phyloP scores from a whole-genome alignment of 2,329 filamentous ascomycete genomes.

The Chrysoporthe austroafricana region DNA sequence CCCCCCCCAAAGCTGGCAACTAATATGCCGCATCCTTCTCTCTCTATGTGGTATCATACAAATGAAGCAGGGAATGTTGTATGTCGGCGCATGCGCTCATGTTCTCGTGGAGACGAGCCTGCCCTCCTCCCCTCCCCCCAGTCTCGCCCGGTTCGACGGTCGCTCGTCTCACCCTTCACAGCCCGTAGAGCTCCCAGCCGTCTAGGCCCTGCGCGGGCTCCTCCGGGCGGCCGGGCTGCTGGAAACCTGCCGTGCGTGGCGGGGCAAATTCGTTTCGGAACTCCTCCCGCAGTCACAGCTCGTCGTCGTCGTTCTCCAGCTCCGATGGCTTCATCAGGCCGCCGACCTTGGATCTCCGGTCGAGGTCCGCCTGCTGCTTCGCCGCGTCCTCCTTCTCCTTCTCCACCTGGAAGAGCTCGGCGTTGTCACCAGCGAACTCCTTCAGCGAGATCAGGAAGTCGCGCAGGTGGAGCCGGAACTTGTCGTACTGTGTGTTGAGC shows the following conservation, averaged over 20 bases:
- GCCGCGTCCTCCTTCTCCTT: constrained; percentile 90
- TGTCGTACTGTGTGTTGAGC: constrained; percentile 84
- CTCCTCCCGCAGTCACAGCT: constrained; percentile 81
- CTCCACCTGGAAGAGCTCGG: constrained; percentile 91
- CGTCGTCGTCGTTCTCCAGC: constrained; percentile 83
- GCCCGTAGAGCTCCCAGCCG: constrained; percentile 41
- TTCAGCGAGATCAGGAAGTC: constrained; percentile 98
- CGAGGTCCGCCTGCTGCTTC: constrained; percentile 84
- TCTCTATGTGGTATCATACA: constrained; percentile 31
- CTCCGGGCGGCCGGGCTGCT: constrained; percentile 26
- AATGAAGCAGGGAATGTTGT: constrained; percentile 28
- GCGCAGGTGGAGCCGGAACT: constrained; percentile 93
- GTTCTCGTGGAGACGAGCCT: constrained; percentile 10
- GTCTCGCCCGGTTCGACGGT: neutral
- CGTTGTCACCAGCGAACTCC: constrained; percentile 94
- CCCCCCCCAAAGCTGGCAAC: neutral
- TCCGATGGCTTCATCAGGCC: constrained; percentile 97
- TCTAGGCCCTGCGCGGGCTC: constrained; percentile 35
- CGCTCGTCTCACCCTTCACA: constrained; percentile 35
- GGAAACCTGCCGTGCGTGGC: constrained; percentile 37
- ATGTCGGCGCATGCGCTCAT: constrained; percentile 17
- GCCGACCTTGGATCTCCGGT: constrained; percentile 91
- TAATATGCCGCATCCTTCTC: constrained; percentile 15
- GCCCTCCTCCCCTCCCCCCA: neutral
- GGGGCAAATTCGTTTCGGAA: constrained; percentile 64